Base-by-base conservation (phyloP, 2,329 filamentous ascomycete genomes). In the Claviceps pazoutovae region DNA sequence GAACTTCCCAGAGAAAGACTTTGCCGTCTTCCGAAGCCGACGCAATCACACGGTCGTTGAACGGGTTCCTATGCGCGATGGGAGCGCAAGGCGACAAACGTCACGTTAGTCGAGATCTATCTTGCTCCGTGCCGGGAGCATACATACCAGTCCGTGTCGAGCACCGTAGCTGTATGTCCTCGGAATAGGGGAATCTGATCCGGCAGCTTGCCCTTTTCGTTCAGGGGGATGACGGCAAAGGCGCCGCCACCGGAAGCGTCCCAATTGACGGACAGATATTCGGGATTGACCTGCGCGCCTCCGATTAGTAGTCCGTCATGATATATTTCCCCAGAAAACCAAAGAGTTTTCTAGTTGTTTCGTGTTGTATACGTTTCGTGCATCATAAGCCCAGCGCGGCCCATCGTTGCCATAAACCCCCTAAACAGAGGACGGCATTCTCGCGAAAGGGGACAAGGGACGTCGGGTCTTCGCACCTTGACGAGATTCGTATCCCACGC, bases 401-500 rank as follows among this genome's bases (percentile, higher is more conserved):
- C 30, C 41, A 43, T 21, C 21, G 17, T 21, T 17, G 41, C 30
- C 30, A 9, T 9, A 26, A 14, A 23, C 11, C 5, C 17, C 14
- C 39, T 14, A 16, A 26, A 23, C 1, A 23, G 11, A 26, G 42
- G 19, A 14, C 19, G 42, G 42, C 6, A 44, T 44, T 23, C 16
- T 21, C 13, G 17, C 5, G 21, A n/a, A 4, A 4, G 43, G 23
- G 6, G 13, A 8, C 6, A 17, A 9, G 5, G 13, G 19, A 16
- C 8, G 26, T 26, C 5, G 16, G 8, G 11, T 36, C 26, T 11
- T 52, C 76, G 68, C 69, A 94, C 89, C 84, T 97, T 97, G 73
- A 97, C 80, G 65, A 98, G 75, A 74, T 98, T 98, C 64, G 90
- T 96, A 70, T 98, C 93, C 93, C 93, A 98, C 52, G 93, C 93